Evolutionary conservation across 2,329 filamentous ascomycete species (phyloP).

Genomic region (Zymoseptoria tritici): DNA sequence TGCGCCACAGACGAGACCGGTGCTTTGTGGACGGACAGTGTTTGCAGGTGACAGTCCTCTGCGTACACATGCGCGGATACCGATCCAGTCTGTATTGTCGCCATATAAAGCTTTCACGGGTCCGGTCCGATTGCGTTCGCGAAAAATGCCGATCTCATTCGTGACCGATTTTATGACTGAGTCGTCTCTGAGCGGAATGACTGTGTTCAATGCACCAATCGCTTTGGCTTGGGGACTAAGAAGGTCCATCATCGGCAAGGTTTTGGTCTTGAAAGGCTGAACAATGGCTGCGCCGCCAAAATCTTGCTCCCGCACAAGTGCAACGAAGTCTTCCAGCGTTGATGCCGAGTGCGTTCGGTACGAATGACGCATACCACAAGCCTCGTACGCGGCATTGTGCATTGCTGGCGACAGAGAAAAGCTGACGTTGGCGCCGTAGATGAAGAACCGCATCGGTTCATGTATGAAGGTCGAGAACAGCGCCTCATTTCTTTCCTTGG

Average conservation of each 20-base stretch:
- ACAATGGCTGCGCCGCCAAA: conserved; percentile 68
- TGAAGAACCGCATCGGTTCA: conserved; percentile 64
- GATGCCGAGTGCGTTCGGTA: conserved; percentile 59
- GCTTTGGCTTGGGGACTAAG: conserved; percentile 65
- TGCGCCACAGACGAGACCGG: conserved; percentile 50
- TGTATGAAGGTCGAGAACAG: conserved; percentile 60
- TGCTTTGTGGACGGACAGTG: conserved; percentile 46
- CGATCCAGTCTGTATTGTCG: conserved; percentile 77
- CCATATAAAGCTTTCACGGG: conserved; percentile 64
- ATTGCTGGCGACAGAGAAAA: conserved; percentile 71
- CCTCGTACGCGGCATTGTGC: conserved; percentile 63
- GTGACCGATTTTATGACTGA: conserved; percentile 29
- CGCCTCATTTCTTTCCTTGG: conserved; percentile 55
- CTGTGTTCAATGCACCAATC: conserved; percentile 69
- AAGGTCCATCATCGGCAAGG: conserved; percentile 56
- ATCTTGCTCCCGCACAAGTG: conserved; percentile 46
- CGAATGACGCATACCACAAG: conserved; percentile 60
- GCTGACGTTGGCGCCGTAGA: conserved; percentile 64
- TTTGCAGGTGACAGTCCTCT: conserved; percentile 65
- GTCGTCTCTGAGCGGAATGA: conserved; percentile 62
- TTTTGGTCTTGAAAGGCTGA: conserved; percentile 66
- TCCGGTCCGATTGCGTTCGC: conserved; percentile 56
- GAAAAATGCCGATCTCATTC: conserved; percentile 45
- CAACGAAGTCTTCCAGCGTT: conserved; percentile 57
- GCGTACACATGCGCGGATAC: conserved; percentile 65